Base-by-base conservation (phyloP, 805 yeast genomes). In the Yarrowia sp. region DNA sequence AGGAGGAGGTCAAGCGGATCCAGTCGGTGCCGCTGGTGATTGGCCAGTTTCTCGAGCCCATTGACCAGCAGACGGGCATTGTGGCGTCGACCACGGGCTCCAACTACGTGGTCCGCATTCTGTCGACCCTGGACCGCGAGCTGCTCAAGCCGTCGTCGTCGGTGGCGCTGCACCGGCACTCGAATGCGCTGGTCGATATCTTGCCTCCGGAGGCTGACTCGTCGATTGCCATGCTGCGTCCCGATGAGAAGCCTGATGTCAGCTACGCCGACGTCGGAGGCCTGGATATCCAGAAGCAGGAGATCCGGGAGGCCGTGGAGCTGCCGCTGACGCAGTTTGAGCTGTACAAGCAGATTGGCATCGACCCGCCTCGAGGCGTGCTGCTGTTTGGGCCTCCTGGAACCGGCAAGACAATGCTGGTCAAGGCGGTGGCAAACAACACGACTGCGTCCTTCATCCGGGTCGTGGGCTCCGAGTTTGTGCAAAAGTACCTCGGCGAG, bases 341-440 rank as follows among this genome's bases (percentile, higher is more conserved):
- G 75, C 83, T 96, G 72, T 95, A 95, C 81, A 90, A 91, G 76
- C 98, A 95, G 80, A 95, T 95, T 76, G 99, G 99, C 81, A 93
- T 95, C 72, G 98, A 95, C 75, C 99, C 99, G 19, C 99, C 99
- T 72, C 88, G 98, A 73, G 99, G 99, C 75, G 99, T 95, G 40
- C 81, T 95, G 73, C 83, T 95, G 71, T 95, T 95, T 80, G 99
- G 99, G n/a, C 98, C 99, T 11, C 99, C 99, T 59, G 99, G 99
- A 78, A 95, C 99, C 1, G 99, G 99, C 75, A 95, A 95, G 79
- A 95, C 99, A 26, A 93, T 95, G 98, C 85, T 95, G 77, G 99
- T 95, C 61, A 95, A 95, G 80, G 99, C 99, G 0, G 99, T 95
- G 58, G 99, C 99, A 12, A 94, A 95, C 80, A 88, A 94, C 69